Base-by-base conservation (phyloP, 1,284 basidiomycete genomes). In the Naganishia sp. region DNA sequence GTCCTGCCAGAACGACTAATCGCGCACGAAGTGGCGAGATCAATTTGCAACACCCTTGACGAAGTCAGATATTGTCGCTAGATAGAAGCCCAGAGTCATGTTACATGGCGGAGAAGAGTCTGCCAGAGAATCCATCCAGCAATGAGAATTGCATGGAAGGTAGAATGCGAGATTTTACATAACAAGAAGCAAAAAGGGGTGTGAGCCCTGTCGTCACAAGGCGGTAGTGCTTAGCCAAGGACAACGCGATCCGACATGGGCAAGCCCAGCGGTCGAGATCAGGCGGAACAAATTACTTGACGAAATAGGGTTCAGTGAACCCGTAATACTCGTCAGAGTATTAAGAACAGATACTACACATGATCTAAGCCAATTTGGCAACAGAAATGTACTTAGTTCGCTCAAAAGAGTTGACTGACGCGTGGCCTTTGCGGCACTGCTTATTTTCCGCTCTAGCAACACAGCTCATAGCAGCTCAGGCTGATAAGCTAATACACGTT, bases 271-370 rank as follows among this genome's bases (percentile, higher is more conserved):
- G 65, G 65, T 52, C 48, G 31, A 48, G 57, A 61, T 66, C 65
- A 66, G 65, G 56, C 65, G 65, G 65, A 61, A 66, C 49, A 66
- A 59, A 66, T 66, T 66, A 66, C 65, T 66, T 66, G 65, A 66
- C 65, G 65, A 66, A 60, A 61, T 60, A 54, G 57, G 59, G 56
- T 54, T 52, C 65, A 66, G 56, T 66, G 65, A 52, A 54, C 56
- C 59, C 50, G 65, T 66, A 66, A 66, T 66, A 66, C 65, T 66
- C 65, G 65, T 66, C 65, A 66, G 65, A 66, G 65, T 66, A 66
- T 66, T 66, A 66, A 66, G 65, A 66, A 66, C 65, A 66, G 65
- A 66, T 66, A 66, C 65, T 66, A 66, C 65, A 66, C 65, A 66
- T 66, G 65, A 66, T 66, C 65, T 60, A 66, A 66, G 65, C 65